Percentiles rank a stretch among this genome's conserved stretches.
These are phyloP conservation scores for Tulasnella sp. DNA, from an alignment of 768 basidiomycete genomes.

Conservation along the genomic window DNA sequence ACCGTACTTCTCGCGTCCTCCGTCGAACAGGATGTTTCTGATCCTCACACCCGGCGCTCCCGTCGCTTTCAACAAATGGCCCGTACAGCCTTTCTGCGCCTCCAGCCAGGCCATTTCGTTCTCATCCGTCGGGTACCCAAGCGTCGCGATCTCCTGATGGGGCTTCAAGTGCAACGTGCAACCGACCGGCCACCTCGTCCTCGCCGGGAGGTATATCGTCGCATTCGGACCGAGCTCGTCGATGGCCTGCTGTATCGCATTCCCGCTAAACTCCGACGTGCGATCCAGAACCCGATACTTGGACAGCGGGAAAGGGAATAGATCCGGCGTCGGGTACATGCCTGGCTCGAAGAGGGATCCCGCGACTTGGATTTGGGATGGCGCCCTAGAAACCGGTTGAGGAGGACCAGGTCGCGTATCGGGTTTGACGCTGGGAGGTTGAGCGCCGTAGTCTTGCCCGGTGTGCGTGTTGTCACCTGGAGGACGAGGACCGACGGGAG, in stretches of 20 bases:
- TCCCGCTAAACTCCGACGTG: slow-evolving; percentile 9
- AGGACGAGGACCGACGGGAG: background rate
- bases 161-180: slow-evolving; percentile 14
- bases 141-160: slow-evolving; percentile 20
- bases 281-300: background rate
- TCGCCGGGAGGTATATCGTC: slow-evolving; percentile 18
- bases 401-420: background rate
- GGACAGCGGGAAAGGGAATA: slow-evolving; percentile 10
- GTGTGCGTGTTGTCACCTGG: background rate
- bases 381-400: background rate
- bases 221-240: slow-evolving; percentile 17
- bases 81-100: slow-evolving; percentile 14
- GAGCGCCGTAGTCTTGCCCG: background rate
- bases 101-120: slow-evolving; percentile 18
- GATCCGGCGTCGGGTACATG: slow-evolving; percentile 14
- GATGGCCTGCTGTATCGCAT: slow-evolving; percentile 18
- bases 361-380: background rate
- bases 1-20: slow-evolving; percentile 19
- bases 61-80: slow-evolving; percentile 14
- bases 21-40: slow-evolving; percentile 19
- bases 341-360: slow-evolving; percentile 13
- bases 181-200: slow-evolving; percentile 16
- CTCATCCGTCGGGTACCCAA: slow-evolving; percentile 19
- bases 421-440: background rate
- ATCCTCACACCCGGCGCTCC: slow-evolving; percentile 16